Evolutionary conservation across 1,284 basidiomycete species (phyloP).

Genomic region (Ceratobasidium theobromae): DNA sequence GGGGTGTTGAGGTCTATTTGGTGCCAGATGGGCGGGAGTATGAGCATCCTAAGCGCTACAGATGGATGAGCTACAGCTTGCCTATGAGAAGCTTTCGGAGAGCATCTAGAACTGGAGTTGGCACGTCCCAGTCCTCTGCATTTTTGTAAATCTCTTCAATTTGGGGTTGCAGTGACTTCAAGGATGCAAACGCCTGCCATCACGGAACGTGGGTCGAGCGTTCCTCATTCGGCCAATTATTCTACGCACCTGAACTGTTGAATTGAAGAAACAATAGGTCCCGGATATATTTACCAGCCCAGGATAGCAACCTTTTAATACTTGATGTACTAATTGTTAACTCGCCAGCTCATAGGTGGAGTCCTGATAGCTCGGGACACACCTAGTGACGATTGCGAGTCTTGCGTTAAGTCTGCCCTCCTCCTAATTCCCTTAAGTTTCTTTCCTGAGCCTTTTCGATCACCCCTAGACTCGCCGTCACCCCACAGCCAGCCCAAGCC

Average conservation of each 20-base stretch:
- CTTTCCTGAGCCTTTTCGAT: background rate
- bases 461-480: conserved; percentile 18
- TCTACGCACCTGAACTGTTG: conserved; percentile 75
- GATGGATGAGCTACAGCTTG: conserved; percentile 43
- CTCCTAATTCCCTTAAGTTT: conserved; percentile 10
- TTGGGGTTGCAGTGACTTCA: conserved; percentile 73
- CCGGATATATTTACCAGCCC: conserved; percentile 93
- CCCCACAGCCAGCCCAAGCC: conserved; percentile 18
- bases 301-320: conserved; percentile 59
- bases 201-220: conserved; percentile 31
- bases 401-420: conserved; percentile 22
- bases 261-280: conserved; percentile 94
- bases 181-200: conserved; percentile 75
- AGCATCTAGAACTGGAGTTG: conserved; percentile 80
- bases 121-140: conserved; percentile 73
- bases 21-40: conserved; percentile 10
- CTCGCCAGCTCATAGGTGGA: background rate
- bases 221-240: background rate
- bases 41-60: conserved; percentile 10
- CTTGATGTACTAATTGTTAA: background rate
- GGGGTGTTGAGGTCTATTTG: conserved; percentile 70
- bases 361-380: background rate
- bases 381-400: background rate
- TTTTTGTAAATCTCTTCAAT: conserved; percentile 69
- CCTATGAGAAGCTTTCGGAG: conserved; percentile 67